phyloP scores from a whole-genome alignment of 495 filamentous ascomycete species.

The Neurospora sp. region DNA sequence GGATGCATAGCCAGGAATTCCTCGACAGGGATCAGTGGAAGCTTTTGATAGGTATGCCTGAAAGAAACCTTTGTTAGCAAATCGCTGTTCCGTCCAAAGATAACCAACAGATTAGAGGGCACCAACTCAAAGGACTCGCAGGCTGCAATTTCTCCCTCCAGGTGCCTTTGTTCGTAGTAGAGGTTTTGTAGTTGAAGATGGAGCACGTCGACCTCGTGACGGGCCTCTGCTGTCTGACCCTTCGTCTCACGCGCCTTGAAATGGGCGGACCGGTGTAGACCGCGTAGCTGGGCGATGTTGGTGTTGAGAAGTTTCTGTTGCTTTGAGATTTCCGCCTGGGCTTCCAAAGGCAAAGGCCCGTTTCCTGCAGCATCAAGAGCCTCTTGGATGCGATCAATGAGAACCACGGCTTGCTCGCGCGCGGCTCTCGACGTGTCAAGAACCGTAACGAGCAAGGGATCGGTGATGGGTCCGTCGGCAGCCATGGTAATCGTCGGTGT shows the following conservation, averaged over 20 bases:
- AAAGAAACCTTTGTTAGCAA: neutral
- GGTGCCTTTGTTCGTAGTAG: slow-evolving; percentile 88
- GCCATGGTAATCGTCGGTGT: slow-evolving; percentile 24
- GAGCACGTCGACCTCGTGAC: slow-evolving; percentile 82
- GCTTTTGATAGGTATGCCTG: slow-evolving; percentile 78
- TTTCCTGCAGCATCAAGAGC: slow-evolving; percentile 25
- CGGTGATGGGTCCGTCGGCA: slow-evolving; percentile 53
- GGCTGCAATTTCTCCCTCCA: slow-evolving; percentile 80
- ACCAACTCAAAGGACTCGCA: slow-evolving; percentile 82
- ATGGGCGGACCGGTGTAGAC: slow-evolving; percentile 70
- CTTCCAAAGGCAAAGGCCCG: slow-evolving; percentile 33
- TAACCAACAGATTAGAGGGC: slow-evolving; percentile 25
- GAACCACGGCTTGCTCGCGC: slow-evolving; percentile 56
- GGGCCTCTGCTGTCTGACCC: slow-evolving; percentile 69
- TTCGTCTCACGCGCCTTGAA: slow-evolving; percentile 81
- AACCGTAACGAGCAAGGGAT: slow-evolving; percentile 60
- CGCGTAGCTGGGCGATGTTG: slow-evolving; percentile 71
- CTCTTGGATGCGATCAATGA: slow-evolving; percentile 52
- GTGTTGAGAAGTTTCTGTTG: slow-evolving; percentile 73
- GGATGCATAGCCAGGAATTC: slow-evolving; percentile 76
- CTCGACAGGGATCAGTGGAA: slow-evolving; percentile 74
- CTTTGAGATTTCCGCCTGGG: slow-evolving; percentile 55
- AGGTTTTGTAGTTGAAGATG: slow-evolving; percentile 92
- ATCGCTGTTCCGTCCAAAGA: neutral
- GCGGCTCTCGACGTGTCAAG: slow-evolving; percentile 60